These are phyloP conservation scores for Kalmusia sp. DNA, from an alignment of 2,329 filamentous ascomycete genomes.

Conservation along the genomic window DNA sequence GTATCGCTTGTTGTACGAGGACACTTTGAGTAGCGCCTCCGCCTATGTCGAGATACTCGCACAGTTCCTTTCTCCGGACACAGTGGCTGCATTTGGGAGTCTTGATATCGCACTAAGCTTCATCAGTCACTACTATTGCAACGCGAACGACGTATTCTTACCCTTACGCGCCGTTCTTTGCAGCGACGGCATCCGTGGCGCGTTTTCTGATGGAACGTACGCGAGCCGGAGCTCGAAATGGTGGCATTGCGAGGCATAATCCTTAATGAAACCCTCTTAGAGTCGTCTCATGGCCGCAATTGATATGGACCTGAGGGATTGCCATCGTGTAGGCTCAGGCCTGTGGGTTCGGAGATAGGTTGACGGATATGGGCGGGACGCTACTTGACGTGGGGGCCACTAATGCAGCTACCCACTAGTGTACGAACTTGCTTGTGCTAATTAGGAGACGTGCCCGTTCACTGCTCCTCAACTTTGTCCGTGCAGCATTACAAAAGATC, in stretches of 20 bases:
- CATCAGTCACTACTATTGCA: neutral
- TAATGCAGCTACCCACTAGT: neutral
- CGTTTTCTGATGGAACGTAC: constrained; percentile 3
- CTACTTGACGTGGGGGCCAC: neutral
- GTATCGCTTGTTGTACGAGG: neutral
- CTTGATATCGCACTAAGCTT: neutral
- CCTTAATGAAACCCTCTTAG: neutral
- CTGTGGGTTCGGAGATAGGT: neutral
- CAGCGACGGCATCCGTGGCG: constrained; percentile 5
- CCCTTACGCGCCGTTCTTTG: constrained; percentile 9
- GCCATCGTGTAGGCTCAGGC: neutral
- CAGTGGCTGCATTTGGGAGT: constrained; percentile 3
- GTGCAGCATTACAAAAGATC: neutral
- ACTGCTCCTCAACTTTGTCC: neutral
- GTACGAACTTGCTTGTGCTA: neutral
- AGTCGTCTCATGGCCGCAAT: neutral
- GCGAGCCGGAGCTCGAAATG: neutral
- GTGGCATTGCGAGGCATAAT: neutral
- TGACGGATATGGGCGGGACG: neutral
- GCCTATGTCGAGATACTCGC: neutral
- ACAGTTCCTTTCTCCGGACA: neutral
- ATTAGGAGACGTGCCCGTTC: neutral
- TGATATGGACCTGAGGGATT: neutral
- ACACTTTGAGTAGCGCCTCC: too few species aligned
- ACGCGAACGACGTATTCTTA: neutral